Evolutionary conservation across 2,329 filamentous ascomycete genomes (phyloP), one percentile per base, ranked within the genome.

Genomic region (Aphanoascus verrucosus): DNA sequence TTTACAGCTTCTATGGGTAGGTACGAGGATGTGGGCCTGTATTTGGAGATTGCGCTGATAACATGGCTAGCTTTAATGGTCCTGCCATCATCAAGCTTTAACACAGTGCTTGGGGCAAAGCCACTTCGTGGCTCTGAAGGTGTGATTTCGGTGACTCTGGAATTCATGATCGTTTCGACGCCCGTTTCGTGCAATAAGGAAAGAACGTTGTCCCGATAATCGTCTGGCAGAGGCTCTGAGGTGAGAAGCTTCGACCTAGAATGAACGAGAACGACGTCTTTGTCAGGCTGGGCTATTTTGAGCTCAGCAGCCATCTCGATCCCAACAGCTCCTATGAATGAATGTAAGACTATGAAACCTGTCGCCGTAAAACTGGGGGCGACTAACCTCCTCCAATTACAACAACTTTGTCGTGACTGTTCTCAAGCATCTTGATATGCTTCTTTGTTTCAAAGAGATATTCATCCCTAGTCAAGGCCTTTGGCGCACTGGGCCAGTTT

Each of bases 221-320:
- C 80, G 35, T 84, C 78, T 0, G 85, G 82, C 1, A 93, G 74
- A 2, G 79, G 80, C 69, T 93, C 87, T 0, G 84, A 80, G 0
- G 85, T 88, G 6, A 91, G 74, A 1, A 91, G 77, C 61, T 79
- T 79, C 23, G 77, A 73, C 17, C 85, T 76, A 3, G 86, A 89
- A 65, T 91, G 87, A 3, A 88, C 79, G 1, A 93, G 77, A 0
- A 81, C 86, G n/a, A 91, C 82, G 40, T 77, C 77, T 52, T 81
- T 71, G 9, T 77, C 62, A 0, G 87, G 85, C 56, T 83, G 76
- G 20, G 82, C 72, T 44, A 79, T 66, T 68, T 89, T 90, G 52
- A 90, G 72, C 69, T 93, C 86, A 1, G 84, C 81, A 0, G 87
- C 85, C 77, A 91, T 88, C 65, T 91, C 86, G 52, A 90, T 82